Evolutionary conservation across 768 basidiomycete genomes (phyloP).

Genomic region (Amyloporia xantha): DNA sequence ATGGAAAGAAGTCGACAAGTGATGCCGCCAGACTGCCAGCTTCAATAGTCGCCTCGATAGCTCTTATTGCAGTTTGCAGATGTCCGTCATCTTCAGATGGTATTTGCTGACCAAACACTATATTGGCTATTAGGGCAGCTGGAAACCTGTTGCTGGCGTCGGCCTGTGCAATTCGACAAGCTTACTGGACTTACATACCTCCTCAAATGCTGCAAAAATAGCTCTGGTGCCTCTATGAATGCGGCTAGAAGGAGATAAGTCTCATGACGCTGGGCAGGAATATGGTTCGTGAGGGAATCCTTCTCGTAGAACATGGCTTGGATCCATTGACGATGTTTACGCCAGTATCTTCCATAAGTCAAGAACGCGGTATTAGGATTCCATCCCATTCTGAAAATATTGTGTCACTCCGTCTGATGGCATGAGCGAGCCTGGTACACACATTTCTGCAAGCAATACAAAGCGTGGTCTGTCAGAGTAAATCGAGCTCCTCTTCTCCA

Average conservation of each 20-base stretch:
- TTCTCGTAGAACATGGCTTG: slow-evolving; percentile 19
- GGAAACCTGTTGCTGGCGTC: slow-evolving; percentile 18
- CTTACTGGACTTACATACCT: slow-evolving; percentile 7
- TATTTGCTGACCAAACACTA: slow-evolving; percentile 28
- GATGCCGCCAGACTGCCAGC: slow-evolving; percentile 23
- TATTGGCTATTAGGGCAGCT: slow-evolving; percentile 24
- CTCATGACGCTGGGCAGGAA: slow-evolving; percentile 21
- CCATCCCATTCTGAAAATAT: slow-evolving; percentile 14
- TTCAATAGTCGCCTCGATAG: slow-evolving; percentile 17
- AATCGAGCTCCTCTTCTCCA: slow-evolving; percentile 3
- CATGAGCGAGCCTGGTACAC: not conserved
- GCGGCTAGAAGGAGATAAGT: slow-evolving; percentile 19
- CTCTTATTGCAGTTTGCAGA: slow-evolving; percentile 22
- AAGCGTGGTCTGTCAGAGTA: slow-evolving; percentile 3
- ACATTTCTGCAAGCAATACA: not conserved
- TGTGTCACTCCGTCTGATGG: not conserved
- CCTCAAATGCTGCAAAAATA: slow-evolving; percentile 19
- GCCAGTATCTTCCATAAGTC: slow-evolving; percentile 22
- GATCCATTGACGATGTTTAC: slow-evolving; percentile 24
- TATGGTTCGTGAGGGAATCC: slow-evolving; percentile 5
- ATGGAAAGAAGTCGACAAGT: slow-evolving; percentile 28
- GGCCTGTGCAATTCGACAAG: not conserved
- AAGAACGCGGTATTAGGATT: slow-evolving; percentile 12
- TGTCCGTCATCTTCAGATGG: slow-evolving; percentile 24
- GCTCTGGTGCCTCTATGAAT: slow-evolving; percentile 20